Evolutionary conservation across 2,329 filamentous ascomycete genomes (phyloP).

Genomic region (Teratosphaeria zuluensis): DNA sequence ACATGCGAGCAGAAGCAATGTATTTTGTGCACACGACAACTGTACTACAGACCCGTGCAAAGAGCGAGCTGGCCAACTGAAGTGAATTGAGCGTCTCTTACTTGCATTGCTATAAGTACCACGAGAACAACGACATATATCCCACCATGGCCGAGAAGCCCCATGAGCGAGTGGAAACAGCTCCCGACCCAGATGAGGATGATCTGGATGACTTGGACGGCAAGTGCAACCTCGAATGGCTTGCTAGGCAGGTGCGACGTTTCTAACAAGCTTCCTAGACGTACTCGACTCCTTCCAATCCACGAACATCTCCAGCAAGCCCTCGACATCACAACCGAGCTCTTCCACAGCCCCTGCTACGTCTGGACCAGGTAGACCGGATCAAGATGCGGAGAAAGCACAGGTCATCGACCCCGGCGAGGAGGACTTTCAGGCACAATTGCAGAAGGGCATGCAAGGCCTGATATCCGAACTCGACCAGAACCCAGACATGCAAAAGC

Average conservation of each 20-base stretch:
- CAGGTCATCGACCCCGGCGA: conserved; percentile 31
- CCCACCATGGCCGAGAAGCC: neutral
- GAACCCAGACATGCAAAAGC: conserved; percentile 58
- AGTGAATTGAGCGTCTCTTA: no score
- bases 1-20: neutral
- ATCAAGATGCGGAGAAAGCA: conserved; percentile 20
- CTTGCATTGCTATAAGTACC: neutral
- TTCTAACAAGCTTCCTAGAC: conserved; percentile 43
- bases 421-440: conserved; percentile 70
- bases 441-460: conserved; percentile 85
- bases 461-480: conserved; percentile 61
- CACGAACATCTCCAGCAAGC: conserved; percentile 38
- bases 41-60: no score
- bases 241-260: neutral
- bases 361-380: conserved; percentile 29
- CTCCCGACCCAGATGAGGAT: conserved; percentile 82
- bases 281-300: conserved; percentile 81
- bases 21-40: neutral
- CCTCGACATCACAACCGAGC: conserved; percentile 15
- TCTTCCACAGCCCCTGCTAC: conserved; percentile 27
- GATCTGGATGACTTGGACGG: conserved; percentile 87
- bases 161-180: conserved; percentile 20
- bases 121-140: neutral
- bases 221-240: conserved; percentile 28
- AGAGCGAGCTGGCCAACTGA: no score